Evolutionary conservation across 495 filamentous ascomycete genomes (phyloP).

Genomic region (Bacidia gigantensis): DNA sequence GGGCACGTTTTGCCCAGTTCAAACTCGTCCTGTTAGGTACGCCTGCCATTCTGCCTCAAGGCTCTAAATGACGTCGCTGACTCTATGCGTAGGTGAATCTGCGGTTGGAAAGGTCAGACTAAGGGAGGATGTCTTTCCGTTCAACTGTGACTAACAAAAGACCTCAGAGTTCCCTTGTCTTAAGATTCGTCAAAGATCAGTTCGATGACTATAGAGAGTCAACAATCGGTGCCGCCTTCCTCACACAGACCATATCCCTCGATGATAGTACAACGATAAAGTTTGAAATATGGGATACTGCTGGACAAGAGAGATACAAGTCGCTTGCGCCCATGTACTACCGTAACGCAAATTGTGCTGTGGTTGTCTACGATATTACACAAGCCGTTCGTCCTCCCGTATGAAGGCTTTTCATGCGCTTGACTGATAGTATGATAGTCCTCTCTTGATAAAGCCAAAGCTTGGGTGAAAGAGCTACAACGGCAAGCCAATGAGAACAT

Average conservation of each 20-base stretch:
- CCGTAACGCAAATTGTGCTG: conserved; percentile 95
- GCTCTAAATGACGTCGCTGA: conserved; percentile 24
- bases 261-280: conserved; percentile 97
- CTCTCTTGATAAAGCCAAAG: conserved; percentile 94
- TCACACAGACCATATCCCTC: conserved; percentile 95
- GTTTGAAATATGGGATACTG: conserved; percentile 99
- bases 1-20: conserved; percentile 91
- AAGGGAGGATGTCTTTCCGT: conserved; percentile 16
- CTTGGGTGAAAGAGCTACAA: conserved; percentile 99
- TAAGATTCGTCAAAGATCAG: conserved; percentile 99
- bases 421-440: conserved; percentile 38
- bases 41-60: conserved; percentile 15
- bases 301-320: conserved; percentile 96
- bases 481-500: conserved; percentile 99
- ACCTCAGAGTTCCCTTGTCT: conserved; percentile 78
- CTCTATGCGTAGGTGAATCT: conserved; percentile 67
- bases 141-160: conserved; percentile 26
- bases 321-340: conserved; percentile 99
- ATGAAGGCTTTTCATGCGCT: background rate
- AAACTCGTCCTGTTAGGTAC: conserved; percentile 92
- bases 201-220: conserved; percentile 99
- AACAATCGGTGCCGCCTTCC: conserved; percentile 95
- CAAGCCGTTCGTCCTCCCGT: conserved; percentile 60
- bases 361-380: conserved; percentile 98
- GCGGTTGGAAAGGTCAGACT: conserved; percentile 96